Percentiles rank a stretch among this genome's conserved stretches.
These are phyloP conservation scores for Botrytis medusae DNA, from an alignment of 2,329 filamentous ascomycete genomes.

Conservation along the genomic window DNA sequence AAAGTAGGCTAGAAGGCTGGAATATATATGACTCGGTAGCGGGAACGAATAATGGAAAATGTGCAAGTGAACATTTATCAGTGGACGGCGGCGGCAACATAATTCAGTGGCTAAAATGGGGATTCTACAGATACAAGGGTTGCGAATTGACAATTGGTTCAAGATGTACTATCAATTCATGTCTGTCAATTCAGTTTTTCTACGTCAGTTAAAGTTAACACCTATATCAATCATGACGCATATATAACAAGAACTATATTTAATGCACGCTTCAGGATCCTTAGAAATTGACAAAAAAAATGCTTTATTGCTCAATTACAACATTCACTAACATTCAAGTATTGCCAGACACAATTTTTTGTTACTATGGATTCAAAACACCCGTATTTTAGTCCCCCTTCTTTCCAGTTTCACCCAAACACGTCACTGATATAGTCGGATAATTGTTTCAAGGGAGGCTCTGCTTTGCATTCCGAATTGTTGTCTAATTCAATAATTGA, in stretches of 20 bases:
- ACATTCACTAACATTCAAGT: not conserved
- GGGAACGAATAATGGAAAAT: too few species aligned
- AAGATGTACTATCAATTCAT: too few species aligned
- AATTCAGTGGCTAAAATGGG: not conserved
- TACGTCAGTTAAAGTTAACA: too few species aligned
- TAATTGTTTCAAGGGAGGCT: not conserved
- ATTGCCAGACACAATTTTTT: not conserved
- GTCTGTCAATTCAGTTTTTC: too few species aligned
- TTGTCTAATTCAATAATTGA: not conserved
- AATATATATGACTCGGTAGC: too few species aligned
- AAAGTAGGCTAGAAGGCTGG: not conserved
- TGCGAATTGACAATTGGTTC: too few species aligned
- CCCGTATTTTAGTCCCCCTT: not conserved
- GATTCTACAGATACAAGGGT: accelerated
- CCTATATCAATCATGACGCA: too few species aligned
- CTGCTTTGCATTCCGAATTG: not conserved
- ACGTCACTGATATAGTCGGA: not conserved
- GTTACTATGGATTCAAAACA: not conserved
- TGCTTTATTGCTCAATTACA: not conserved
- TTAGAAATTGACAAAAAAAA: not conserved
- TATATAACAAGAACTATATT: accelerated
- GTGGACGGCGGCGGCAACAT: not conserved
- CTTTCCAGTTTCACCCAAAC: not conserved
- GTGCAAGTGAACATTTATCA: too few species aligned
- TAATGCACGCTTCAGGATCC: not conserved